Conservation (phyloP, 2,329 filamentous ascomycete genomes). For the Emericellopsis cladophorae region DNA sequence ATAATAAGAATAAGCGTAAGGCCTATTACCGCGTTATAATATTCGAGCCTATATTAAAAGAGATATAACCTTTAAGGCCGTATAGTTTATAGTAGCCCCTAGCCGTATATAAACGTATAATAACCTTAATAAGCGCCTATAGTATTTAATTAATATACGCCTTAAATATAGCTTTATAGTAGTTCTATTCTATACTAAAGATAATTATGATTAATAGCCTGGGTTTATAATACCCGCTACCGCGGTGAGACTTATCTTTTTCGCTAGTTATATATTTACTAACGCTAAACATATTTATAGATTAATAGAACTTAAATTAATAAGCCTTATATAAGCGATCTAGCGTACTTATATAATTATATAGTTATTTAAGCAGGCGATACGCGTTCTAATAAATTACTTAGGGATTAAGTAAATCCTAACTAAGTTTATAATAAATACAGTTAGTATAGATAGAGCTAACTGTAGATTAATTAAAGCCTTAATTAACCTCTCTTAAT, state of each 20-base stretch:
- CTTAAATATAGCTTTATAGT: background rate
- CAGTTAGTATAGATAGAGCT: background rate
- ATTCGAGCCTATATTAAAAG: too few relatives aligned
- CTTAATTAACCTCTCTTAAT: background rate
- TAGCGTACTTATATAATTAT: background rate
- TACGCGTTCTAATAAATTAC: background rate
- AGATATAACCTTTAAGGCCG: too few relatives aligned
- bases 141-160: background rate
- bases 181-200: background rate
- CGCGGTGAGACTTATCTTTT: background rate
- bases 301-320: background rate
- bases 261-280: background rate
- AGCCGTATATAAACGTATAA: background rate
- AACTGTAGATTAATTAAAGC: background rate
- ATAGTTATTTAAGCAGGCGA: background rate
- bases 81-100: background rate
- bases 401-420: background rate
- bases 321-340: background rate
- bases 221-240: background rate
- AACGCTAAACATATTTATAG: background rate
- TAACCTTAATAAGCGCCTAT: background rate
- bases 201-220: background rate
- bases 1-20: too few relatives aligned
- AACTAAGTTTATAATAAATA: background rate
- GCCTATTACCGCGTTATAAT: too few relatives aligned